Conservation (phyloP, 352 stramenopile species). For the Pythium utonaiense region DNA sequence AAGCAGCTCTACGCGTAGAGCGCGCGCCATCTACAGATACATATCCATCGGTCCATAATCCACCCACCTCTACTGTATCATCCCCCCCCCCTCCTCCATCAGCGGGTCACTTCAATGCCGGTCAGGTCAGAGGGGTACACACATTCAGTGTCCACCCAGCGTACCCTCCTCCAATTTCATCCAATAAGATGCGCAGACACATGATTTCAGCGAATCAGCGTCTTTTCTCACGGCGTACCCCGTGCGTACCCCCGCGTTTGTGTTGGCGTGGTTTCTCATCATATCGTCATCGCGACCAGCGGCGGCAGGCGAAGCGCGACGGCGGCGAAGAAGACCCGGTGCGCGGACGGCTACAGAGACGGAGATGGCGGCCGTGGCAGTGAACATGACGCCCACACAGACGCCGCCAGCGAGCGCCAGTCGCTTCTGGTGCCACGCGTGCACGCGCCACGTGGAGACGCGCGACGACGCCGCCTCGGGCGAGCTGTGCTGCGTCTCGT, state of each 20-base stretch:
- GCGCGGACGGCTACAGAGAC: background rate
- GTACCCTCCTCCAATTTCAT: background rate
- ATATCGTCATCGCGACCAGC: background rate
- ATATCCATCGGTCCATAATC: background rate
- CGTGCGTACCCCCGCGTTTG: background rate
- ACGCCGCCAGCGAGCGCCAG: background rate
- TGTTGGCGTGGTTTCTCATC: conserved; percentile 2
- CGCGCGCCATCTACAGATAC: background rate
- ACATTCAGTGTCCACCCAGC: background rate
- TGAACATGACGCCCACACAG: background rate
- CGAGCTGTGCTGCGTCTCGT: conserved; percentile 70
- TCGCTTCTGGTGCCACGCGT: conserved; percentile 87
- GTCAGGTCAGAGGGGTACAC: background rate
- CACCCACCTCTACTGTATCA: background rate
- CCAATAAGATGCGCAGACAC: background rate
- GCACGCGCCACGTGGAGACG: conserved; percentile 46
- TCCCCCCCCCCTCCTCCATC: background rate
- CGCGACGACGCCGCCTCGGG: conserved; percentile 48
- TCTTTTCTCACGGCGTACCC: background rate
- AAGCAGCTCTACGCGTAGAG: conserved; percentile 79
- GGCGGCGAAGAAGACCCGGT: background rate
- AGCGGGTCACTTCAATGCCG: background rate
- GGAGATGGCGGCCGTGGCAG: conserved; percentile 2
- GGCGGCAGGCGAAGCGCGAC: background rate
- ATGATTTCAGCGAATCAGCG: background rate